Evolutionary conservation across 306 rosid genomes (phyloP).

Genomic region (Dalbergia cultrata): DNA sequence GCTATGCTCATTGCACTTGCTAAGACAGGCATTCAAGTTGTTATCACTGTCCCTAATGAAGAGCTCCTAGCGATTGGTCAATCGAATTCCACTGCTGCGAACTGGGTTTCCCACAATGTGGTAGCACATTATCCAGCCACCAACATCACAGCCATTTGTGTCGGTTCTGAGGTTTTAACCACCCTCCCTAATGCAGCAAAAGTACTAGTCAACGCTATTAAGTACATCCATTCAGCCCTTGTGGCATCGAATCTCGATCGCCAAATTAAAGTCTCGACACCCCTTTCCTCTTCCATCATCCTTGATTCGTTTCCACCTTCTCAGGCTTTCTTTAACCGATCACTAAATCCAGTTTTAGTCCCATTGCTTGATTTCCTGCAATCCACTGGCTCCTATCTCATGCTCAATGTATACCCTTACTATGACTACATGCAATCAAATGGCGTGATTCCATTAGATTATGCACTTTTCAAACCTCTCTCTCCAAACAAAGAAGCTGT

Average conservation of each 20-base stretch:
- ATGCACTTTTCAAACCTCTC: conserved; percentile 80
- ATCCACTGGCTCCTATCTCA: conserved; percentile 72
- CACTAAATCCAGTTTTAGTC: conserved; percentile 69
- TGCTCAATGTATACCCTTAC: conserved; percentile 86
- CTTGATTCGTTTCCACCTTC: conserved; percentile 93
- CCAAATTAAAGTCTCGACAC: conserved; percentile 80
- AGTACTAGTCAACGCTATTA: conserved; percentile 73
- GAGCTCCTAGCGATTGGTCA: conserved; percentile 83
- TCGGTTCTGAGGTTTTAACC: conserved; percentile 81
- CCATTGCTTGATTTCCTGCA: conserved; percentile 84
- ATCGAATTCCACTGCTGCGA: conserved; percentile 82
- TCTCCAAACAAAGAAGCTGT: conserved; percentile 84
- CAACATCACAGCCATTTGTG: conserved; percentile 81
- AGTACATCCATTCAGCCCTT: conserved; percentile 79
- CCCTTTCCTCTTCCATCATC: conserved; percentile 77
- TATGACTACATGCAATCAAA: conserved; percentile 86
- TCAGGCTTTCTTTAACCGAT: conserved; percentile 83
- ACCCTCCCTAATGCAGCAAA: conserved; percentile 80
- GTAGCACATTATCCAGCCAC: conserved; percentile 89
- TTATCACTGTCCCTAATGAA: conserved; percentile 77
- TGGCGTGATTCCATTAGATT: conserved; percentile 82
- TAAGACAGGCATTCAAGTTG: conserved; percentile 76
- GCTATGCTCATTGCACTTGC: conserved; percentile 86
- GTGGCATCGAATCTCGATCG: conserved; percentile 82
- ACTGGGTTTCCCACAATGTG: conserved; percentile 84